Evolutionary conservation across 768 basidiomycete species (phyloP).

Genomic region (Mycena albidolilacea): DNA sequence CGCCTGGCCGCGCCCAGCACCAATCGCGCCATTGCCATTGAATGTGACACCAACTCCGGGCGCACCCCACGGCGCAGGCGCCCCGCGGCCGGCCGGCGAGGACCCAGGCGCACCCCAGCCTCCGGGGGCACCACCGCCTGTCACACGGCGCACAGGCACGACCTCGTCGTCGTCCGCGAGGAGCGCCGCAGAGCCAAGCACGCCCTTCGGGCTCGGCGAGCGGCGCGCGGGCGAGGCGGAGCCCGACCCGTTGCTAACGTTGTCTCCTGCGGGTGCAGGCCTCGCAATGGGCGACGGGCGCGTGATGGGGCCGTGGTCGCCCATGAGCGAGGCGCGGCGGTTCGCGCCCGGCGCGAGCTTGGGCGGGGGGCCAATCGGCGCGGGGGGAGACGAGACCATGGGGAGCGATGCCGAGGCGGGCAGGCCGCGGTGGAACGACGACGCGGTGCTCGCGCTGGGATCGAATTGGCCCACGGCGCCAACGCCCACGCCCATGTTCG

Average conservation of each 20-base stretch:
- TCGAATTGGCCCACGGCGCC: conserved; percentile 58
- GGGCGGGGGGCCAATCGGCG: conserved; percentile 73
- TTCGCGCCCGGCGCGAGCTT: conserved; percentile 66
- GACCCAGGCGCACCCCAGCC: conserved; percentile 65
- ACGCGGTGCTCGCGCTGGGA: conserved; percentile 44
- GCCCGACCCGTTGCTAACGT: conserved; percentile 61
- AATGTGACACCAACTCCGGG: conserved; percentile 51
- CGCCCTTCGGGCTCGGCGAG: conserved; percentile 72
- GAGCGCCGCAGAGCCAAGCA: conserved; percentile 84
- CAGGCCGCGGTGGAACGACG: conserved; percentile 58
- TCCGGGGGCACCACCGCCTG: conserved; percentile 60
- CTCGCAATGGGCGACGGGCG: conserved; percentile 82
- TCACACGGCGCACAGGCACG: conserved; percentile 63
- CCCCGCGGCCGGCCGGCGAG: conserved; percentile 54
- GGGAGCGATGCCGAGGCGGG: conserved; percentile 52
- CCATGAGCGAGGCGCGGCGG: conserved; percentile 60
- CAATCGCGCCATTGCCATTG: conserved; percentile 37
- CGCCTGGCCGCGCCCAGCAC: conserved; percentile 52
- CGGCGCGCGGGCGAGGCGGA: conserved; percentile 70
- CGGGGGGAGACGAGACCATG: conserved; percentile 47
- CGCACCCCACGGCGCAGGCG: conserved; percentile 65
- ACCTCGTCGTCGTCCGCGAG: conserved; percentile 88
- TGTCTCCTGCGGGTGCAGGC: conserved; percentile 57
- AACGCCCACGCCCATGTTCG: conserved; percentile 62
- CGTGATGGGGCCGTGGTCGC: conserved; percentile 68